These are phyloP conservation scores for Coprinopsis marcescibilis DNA, from an alignment of 768 basidiomycete genomes.

Conservation along the genomic window DNA sequence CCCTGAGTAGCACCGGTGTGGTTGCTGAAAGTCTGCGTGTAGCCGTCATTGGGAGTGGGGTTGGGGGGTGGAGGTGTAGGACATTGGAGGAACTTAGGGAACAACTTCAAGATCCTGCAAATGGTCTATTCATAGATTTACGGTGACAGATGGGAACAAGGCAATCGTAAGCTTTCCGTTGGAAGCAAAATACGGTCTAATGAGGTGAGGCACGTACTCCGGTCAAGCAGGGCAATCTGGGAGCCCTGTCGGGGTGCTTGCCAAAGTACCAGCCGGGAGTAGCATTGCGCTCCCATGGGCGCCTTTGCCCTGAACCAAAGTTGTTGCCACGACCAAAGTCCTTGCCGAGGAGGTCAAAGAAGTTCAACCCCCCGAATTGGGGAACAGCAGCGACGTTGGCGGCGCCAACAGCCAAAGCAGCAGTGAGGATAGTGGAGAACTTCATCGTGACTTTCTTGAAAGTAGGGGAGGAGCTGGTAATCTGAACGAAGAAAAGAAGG, in stretches of 20 bases:
- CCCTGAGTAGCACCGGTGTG: constrained; percentile 39
- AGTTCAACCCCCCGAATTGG: background rate
- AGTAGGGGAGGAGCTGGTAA: no score
- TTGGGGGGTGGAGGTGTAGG: constrained; percentile 20
- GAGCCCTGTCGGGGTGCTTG: constrained; percentile 21
- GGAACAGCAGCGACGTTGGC: background rate
- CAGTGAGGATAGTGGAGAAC: constrained; percentile 1
- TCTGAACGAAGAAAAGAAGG: no score
- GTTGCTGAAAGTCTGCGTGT: constrained; percentile 33
- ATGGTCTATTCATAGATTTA: constrained; percentile 27
- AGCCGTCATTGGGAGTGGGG: constrained; percentile 24
- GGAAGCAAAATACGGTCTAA: background rate
- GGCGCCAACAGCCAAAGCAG: background rate
- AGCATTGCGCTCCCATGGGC: constrained; percentile 28
- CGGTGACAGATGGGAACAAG: background rate
- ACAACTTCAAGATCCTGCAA: constrained; percentile 31
- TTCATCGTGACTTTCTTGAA: no score
- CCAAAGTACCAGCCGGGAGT: constrained; percentile 42
- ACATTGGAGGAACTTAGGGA: constrained; percentile 35
- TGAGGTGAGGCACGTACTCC: constrained; percentile 20
- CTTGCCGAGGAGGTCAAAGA: constrained; percentile 17
- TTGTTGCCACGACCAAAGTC: constrained; percentile 11
- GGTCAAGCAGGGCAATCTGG: constrained; percentile 24
- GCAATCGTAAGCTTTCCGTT: constrained; percentile 4
- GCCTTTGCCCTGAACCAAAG: constrained; percentile 32